Evolutionary conservation across 2,329 filamentous ascomycete species (phyloP), one percentile per base, ranked within the genome.

Genomic region (Diaporthe amygdali): DNA sequence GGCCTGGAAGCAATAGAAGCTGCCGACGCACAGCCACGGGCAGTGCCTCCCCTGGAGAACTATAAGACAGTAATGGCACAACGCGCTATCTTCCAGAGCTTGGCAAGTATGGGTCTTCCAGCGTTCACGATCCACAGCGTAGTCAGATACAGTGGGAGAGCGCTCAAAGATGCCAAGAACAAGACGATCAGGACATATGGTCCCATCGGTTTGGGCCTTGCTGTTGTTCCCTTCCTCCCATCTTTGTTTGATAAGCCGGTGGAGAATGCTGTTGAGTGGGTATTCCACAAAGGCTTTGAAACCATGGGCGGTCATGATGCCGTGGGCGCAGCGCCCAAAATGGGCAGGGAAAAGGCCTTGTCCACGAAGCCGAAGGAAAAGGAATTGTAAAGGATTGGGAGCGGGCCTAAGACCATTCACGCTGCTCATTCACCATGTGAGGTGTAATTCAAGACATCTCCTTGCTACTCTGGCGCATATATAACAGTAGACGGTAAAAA

Each of bases 81-180:
- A 84, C 87, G 96, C 74, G 95, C 91, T 2, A 88, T 98, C 27
- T 99, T 99, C 83, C 96, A 99, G 83, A 91, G 90, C 74, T 73
- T 99, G 59, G 96, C 96, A 0, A 94, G 91, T 77, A 99, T 99
- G 96, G 96, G 94, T 2, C 82, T 98, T 75, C 96, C 96, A 0
- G 96, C 95, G 0, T 94, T 98, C 74, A 97, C 95, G 0, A 97
- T 98, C 71, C 96, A 98, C 82, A 95, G 92, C 73, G 92, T 98
- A 7, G 96, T 99, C 66, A 90, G 91, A 72, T 98, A 99, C 79
- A 95, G 94, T 0, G 95, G 96, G 0, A 87, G 87, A 47, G 94
- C 94, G n/a, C 81, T 99, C 85, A 97, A 96, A 84, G 87, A 93
- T 76, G 86, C 87, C 25, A 96, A 96, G 86, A 97, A 93, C 78